Evolutionary conservation across 805 yeast species (phyloP), one percentile per base, ranked within the genome.

Genomic region (Wickerhamomyces chaumierensis): DNA sequence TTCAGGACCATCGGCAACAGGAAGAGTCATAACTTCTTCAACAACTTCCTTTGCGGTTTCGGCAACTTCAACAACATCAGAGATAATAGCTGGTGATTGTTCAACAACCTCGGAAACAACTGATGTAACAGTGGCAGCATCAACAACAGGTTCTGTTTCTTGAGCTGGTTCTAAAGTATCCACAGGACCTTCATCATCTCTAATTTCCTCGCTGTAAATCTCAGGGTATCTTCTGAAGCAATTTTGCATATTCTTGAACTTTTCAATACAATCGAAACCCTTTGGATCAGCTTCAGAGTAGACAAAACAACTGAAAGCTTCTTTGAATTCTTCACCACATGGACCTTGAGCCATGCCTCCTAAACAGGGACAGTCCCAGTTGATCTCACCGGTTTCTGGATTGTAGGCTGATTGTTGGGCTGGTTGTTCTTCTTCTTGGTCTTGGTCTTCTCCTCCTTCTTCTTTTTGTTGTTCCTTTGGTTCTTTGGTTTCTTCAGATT

Each of bases 271-370:
- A 60, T 92, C 96, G 44, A 83, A 75, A 36, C 98, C 98, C 68
- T 90, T 90, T 57, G 97, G 96, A 58, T 90, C 97, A 42, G 81
- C 80, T 53, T 81, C 85, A 6, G 96, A 87, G 67, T 81, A 87
- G 33, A 92, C 90, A 56, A 92, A 92, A 60, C 98, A 92, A 9
- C 94, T 71, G 60, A 92, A 92, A 0, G 98, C 97, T 38, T 75
- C 86, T 64, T 84, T 86, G 69, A 86, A 86, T 63, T 87, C 95
- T 52, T 79, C 88, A 41, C 98, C 98, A 65, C 98, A 92, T 40
- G 98, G 97, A 0, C 98, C 98, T 48, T 88, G 71, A 25, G 98
- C 97, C 96, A 92, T 86, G 33, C 98, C 98, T 27, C 97, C 98
- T 36, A 92, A 68, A 62, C 97, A 90, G n/a, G 98, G 97, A 61